Percentiles rank a stretch among this genome's conserved stretches.
Evolutionary conservation across 1,284 basidiomycete genomes (phyloP).

Genomic region (Coniferiporia weirii): DNA sequence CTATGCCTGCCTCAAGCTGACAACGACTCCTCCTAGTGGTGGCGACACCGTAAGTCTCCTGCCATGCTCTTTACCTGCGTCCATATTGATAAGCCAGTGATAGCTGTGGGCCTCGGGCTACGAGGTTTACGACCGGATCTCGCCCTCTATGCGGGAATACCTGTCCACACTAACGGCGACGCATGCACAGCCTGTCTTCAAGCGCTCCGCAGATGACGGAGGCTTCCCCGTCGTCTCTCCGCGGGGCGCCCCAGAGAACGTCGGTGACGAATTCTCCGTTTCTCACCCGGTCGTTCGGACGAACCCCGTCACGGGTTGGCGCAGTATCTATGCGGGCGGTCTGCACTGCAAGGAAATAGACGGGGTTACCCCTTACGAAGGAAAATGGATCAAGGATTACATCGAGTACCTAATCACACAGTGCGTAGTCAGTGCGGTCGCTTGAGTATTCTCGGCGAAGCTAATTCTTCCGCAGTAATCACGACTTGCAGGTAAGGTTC

Average conservation of each 20-base stretch:
- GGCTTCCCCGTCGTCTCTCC: conserved; percentile 16
- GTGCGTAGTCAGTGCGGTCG: background rate
- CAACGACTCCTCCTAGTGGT: conserved; percentile 29
- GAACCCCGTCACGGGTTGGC: conserved; percentile 31
- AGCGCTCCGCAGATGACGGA: conserved; percentile 19
- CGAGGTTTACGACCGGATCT: conserved; percentile 38
- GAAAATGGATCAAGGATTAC: conserved; percentile 21
- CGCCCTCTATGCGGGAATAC: conserved; percentile 32
- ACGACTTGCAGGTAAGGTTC: conserved; percentile 43
- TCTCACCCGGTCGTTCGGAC: conserved; percentile 28
- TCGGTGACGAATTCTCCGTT: conserved; percentile 35
- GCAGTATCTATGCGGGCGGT: conserved; percentile 38
- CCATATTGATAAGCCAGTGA: background rate
- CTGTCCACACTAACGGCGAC: conserved; percentile 35
- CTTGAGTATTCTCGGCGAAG: background rate
- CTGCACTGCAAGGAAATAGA: conserved; percentile 18
- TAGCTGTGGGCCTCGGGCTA: conserved; percentile 25
- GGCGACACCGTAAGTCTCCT: conserved; percentile 32
- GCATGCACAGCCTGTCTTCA: conserved; percentile 34
- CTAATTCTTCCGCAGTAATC: conserved; percentile 24
- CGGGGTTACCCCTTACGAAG: conserved; percentile 13
- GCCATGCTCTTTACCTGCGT: conserved; percentile 14
- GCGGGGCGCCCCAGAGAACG: conserved; percentile 39
- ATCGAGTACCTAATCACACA: conserved; percentile 24
- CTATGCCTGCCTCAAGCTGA: conserved; percentile 36